Base-by-base conservation (phyloP, 1,284 basidiomycete species). In the Cutaneotrichosporon dermatis region DNA sequence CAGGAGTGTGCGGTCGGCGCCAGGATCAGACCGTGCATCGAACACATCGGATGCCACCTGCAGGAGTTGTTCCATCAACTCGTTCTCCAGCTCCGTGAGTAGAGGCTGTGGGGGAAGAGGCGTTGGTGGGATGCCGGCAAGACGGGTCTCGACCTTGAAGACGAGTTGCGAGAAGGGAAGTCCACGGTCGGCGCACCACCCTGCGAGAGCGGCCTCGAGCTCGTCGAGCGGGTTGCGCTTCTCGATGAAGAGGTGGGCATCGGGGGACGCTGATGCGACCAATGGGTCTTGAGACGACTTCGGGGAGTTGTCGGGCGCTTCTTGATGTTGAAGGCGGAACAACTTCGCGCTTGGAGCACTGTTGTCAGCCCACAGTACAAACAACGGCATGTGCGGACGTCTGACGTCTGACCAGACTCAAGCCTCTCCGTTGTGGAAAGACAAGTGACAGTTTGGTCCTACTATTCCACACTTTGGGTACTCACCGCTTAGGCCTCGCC, bases 61-160 rank as follows among this genome's bases (percentile, higher is more conserved):
- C 39, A 63, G 35, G 11, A 69, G 55, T 11, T 58, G 40, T 10
- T 61, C 51, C 44, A 69, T 66, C 33, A 69, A 57, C 37, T 40
- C 16, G 45, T 67, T 63, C 48, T 69, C 67, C 16, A 58, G 63
- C 16, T 61, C 54, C 15, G 36, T 37, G 2, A 59, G 48, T 6
- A 42, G 34, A 1, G 58, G 53, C 8, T 55, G n/a, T 0, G 56
- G 48, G 2, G 67, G 63, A 1, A 63, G 59, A 6, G 62, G 59
- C 2, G 60, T 44, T 10, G 49, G 37, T 3, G 55, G 58, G 12
- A 64, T 34, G 1, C 37, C 34, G 1, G 56, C 54, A 8, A 69
- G 50, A 2, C 60, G 60, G 6, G 51, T 35, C 10, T 67, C 64
- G 10, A 57, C 57, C 13, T 61, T 55, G 56, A 63, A 69, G 13